Conservation (phyloP, 129 eudicot species). For the Rutidosis leptorrhynchoides region DNA sequence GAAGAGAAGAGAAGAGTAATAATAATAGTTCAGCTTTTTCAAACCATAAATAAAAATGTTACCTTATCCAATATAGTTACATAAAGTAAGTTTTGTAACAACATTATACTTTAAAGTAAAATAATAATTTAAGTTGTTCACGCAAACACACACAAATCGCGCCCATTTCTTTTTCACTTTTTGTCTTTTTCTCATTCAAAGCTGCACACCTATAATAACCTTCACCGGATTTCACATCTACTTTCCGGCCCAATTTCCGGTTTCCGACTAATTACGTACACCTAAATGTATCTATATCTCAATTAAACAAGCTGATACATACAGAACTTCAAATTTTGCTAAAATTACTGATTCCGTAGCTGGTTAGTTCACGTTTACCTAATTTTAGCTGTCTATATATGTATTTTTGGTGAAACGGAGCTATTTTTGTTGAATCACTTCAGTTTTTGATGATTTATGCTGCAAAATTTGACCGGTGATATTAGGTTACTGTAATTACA, state of each 20-base stretch:
- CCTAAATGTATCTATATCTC: not conserved
- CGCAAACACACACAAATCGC: slow-evolving; percentile 41
- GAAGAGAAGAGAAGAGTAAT: no score
- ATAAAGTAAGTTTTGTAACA: not conserved
- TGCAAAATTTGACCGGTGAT: slow-evolving; percentile 9
- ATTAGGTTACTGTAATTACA: slow-evolving; percentile 5
- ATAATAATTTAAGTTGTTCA: slow-evolving; percentile 31
- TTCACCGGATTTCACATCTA: slow-evolving; percentile 26
- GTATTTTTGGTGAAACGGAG: slow-evolving; percentile 1
- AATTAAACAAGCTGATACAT: not conserved
- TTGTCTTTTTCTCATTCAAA: slow-evolving; percentile 33
- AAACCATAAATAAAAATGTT: no score
- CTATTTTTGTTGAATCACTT: slow-evolving; percentile 2
- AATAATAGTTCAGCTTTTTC: no score
- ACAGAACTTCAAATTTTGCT: slow-evolving; percentile 8
- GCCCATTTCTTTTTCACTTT: slow-evolving; percentile 39
- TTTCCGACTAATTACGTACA: slow-evolving; percentile 15
- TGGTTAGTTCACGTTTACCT: slow-evolving; percentile 35
- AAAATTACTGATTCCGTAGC: slow-evolving; percentile 10
- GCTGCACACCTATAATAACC: slow-evolving; percentile 17
- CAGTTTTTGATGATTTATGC: slow-evolving; percentile 1
- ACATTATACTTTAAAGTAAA: not conserved
- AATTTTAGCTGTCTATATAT: slow-evolving; percentile 5
- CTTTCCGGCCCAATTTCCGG: slow-evolving; percentile 28
- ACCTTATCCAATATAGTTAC: not conserved